Base-by-base conservation (phyloP, 257 asterid genomes). In the Primulina eburnea region DNA sequence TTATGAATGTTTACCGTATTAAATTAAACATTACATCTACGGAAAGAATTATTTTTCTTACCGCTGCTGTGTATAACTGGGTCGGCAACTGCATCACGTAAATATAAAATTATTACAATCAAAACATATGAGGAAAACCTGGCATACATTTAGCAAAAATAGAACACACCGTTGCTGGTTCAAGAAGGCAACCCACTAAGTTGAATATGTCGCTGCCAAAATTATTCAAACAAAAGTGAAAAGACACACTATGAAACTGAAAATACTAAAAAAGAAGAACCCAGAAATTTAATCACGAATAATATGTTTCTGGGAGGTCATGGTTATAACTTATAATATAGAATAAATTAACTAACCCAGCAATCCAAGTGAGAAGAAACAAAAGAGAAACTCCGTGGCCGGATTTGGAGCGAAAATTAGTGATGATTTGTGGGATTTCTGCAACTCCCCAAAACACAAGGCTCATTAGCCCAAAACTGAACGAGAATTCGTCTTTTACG, bases 391-490 rank as follows among this genome's bases (percentile, higher is more conserved):
- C 76, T 12, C 99, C 97, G 70, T 89, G 95, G 81, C 95, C 81
- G 59, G 99, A 94, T 67, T 94, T 90, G 0, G 95, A 70, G 26
- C 82, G 71, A 79, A 88, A 94, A 68, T 94, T 94, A 29, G 96
- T 82, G 75, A 87, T 28, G 50, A 94, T 94, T 77, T 94, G 97
- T 7, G 99, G 99, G 85, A 94, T 85, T 81, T 94, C 99, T 32
- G 99, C 97, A 17, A 94, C 87, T 3, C 85, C 96, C 97, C 97
- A 94, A 52, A 70, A 82, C 2, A 88, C 6, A 3, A 94, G 92
- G 71, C 97, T 94, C 20, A 80, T 24, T 7, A 94, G 30, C 7
- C 99, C 99, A 34, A 90, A 86, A n/a, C 69, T 90, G 55, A 94
- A 94, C 0, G 99, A 94, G 4, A 85, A 21, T 30, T 82, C 86